phyloP scores from a whole-genome alignment of 306 rosid species.

The Prunus kanzakura region DNA sequence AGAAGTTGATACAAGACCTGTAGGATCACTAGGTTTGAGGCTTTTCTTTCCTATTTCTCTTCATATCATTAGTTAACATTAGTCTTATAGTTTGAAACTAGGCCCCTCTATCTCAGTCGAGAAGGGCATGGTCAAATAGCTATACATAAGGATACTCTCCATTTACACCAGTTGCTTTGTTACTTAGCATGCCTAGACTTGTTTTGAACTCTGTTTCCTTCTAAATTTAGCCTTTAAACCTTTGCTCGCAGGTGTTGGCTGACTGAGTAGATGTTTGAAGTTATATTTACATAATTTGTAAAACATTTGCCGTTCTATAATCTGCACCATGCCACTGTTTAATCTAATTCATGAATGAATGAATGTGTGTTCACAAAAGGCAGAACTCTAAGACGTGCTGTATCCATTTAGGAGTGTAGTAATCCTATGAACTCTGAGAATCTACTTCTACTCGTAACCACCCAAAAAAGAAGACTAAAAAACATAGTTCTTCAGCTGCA shows the following conservation, averaged over 20 bases:
- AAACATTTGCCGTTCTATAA: background rate
- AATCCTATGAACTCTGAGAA: background rate
- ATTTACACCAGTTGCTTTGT: background rate
- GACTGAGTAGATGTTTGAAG: background rate
- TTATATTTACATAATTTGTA: background rate
- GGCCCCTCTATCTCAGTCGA: background rate
- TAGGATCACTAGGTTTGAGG: background rate
- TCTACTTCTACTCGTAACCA: no score
- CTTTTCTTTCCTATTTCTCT: background rate
- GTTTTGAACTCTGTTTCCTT: background rate
- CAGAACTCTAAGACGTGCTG: background rate
- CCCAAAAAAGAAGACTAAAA: no score
- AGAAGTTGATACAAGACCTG: background rate
- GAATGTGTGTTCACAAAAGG: background rate
- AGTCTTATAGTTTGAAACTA: background rate
- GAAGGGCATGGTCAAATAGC: background rate
- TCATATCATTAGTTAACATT: background rate
- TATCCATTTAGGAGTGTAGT: background rate
- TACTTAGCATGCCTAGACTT: background rate
- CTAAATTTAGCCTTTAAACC: background rate
- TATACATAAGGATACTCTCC: background rate
- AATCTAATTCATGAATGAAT: no score
- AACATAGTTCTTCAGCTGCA: no score
- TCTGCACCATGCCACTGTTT: background rate
- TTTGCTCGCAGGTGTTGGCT: background rate